Conservation (phyloP, 371 early-diverging fungal genomes). For the Mortierella sp. region DNA sequence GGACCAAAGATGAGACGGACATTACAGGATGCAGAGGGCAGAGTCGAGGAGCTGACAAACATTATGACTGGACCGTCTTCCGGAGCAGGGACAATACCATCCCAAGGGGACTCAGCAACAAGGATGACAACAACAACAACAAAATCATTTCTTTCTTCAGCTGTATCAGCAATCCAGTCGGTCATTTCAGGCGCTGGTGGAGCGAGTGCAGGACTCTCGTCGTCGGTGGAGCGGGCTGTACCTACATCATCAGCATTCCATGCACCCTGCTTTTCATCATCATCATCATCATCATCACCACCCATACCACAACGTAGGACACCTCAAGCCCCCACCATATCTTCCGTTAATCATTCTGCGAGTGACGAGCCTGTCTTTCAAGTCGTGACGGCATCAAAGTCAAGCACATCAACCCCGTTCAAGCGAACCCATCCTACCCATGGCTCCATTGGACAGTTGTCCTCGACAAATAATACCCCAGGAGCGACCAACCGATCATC, state of each 20-base stretch:
- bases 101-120: neutral
- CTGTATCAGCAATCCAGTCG: slow-evolving; percentile 35
- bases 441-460: slow-evolving; percentile 15
- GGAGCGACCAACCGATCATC: neutral
- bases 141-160: slow-evolving; percentile 18
- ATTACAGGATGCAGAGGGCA: slow-evolving; percentile 52
- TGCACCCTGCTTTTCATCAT: slow-evolving; percentile 8
- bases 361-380: slow-evolving; percentile 35
- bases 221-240: slow-evolving; percentile 1
- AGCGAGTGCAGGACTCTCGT: slow-evolving; percentile 1
- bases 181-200: slow-evolving; percentile 24
- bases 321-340: neutral
- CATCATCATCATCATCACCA: slow-evolving; percentile 21
- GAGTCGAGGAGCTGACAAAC: slow-evolving; percentile 39
- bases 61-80: neutral
- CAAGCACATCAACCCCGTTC: slow-evolving; percentile 1
- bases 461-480: neutral
- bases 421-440: slow-evolving; percentile 19
- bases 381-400: slow-evolving; percentile 24
- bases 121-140: neutral
- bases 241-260: neutral
- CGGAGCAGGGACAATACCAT: neutral
- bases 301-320: slow-evolving; percentile 8
- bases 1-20: slow-evolving; percentile 60
- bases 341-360: slow-evolving; percentile 2